Conservation (phyloP, 768 basidiomycete genomes). For the Podaxis sp. region DNA sequence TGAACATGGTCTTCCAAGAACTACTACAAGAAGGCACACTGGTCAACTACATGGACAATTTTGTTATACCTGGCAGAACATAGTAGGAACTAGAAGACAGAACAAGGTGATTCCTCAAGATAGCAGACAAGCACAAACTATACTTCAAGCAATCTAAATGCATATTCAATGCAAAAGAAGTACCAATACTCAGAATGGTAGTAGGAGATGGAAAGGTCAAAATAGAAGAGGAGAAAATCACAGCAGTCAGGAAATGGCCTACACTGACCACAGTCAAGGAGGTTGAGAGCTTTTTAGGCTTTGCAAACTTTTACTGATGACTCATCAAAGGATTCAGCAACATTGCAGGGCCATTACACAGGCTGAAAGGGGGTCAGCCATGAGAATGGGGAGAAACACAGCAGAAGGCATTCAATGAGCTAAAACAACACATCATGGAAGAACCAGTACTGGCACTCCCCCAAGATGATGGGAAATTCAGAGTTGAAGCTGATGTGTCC, state of each 20-base stretch:
- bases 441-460: neutral
- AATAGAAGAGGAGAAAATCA: constrained; percentile 35
- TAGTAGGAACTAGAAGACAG: constrained; percentile 10
- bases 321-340: constrained; percentile 10
- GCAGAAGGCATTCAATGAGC: neutral
- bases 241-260: constrained; percentile 3
- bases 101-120: constrained; percentile 11
- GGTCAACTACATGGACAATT: constrained; percentile 37
- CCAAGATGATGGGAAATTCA: neutral
- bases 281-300: constrained; percentile 10
- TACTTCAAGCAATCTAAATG: constrained; percentile 25
- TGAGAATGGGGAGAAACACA: neutral
- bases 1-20: constrained; percentile 3
- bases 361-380: neutral
- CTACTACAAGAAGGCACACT: constrained; percentile 16
- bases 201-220: constrained; percentile 20
- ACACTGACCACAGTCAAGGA: neutral
- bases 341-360: neutral
- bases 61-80: constrained; percentile 27
- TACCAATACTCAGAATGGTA: constrained; percentile 29
- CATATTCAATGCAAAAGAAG: constrained; percentile 17
- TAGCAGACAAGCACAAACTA: constrained; percentile 15
- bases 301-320: constrained; percentile 13
- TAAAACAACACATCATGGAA: no score
- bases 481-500: constrained; percentile 6